Evolutionary conservation across 768 basidiomycete species (phyloP).

Genomic region (Psilocybe subaeruginosa): DNA sequence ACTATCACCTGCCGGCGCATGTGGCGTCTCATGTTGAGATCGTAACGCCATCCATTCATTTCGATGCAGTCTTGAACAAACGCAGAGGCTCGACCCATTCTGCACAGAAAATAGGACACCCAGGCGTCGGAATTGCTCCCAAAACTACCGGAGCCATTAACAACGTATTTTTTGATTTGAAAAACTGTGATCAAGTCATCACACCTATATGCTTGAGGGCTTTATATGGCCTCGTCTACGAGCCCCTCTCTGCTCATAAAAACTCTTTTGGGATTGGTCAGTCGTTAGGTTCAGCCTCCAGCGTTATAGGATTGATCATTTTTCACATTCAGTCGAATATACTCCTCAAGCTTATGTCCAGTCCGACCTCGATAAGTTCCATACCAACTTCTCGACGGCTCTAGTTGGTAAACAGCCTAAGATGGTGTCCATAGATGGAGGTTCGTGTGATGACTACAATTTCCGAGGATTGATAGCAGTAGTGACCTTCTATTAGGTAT

Average conservation of each 20-base stretch:
- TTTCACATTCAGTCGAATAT: slow-evolving; percentile 43
- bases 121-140: slow-evolving; percentile 27
- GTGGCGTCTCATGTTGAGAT: slow-evolving; percentile 41
- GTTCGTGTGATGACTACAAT: slow-evolving; percentile 19
- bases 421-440: slow-evolving; percentile 35
- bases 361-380: slow-evolving; percentile 48
- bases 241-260: slow-evolving; percentile 29
- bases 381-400: slow-evolving; percentile 33
- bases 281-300: not conserved
- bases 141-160: slow-evolving; percentile 25
- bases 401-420: slow-evolving; percentile 36
- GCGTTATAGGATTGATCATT: not conserved
- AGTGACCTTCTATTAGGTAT: slow-evolving; percentile 30
- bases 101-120: slow-evolving; percentile 22
- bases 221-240: slow-evolving; percentile 37
- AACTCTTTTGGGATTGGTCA: slow-evolving; percentile 43
- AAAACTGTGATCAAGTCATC: slow-evolving; percentile 32
- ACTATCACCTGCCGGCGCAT: slow-evolving; percentile 37
- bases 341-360: slow-evolving; percentile 51
- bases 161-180: slow-evolving; percentile 23
- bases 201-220: slow-evolving; percentile 42
- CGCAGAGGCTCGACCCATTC: slow-evolving; percentile 18
- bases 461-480: not conserved
- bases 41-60: slow-evolving; percentile 40
- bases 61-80: slow-evolving; percentile 33